Percentiles rank a stretch among this genome's conserved stretches.
Conservation (phyloP, 352 stramenopile species). For the Bremia lactucae region DNA sequence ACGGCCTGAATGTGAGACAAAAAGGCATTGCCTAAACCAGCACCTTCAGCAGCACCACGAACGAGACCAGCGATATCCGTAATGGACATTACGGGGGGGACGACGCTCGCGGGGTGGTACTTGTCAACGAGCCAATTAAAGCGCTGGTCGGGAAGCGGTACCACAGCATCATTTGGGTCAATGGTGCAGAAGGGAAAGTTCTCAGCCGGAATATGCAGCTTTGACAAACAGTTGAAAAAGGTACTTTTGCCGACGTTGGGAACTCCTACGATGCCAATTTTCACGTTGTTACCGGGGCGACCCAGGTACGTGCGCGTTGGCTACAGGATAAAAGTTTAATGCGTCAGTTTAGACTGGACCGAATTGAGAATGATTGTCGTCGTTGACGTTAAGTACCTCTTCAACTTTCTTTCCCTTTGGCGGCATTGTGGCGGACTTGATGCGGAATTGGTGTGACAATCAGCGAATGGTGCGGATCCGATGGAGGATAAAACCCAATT, state of each 20-base stretch:
- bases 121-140: constrained; percentile 98
- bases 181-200: constrained; percentile 98
- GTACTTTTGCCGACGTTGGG: constrained; percentile 99
- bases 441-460: constrained; percentile 9
- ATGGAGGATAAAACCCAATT: not conserved
- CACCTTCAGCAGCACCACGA: constrained; percentile 93
- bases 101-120: constrained; percentile 90
- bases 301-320: constrained; percentile 66
- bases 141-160: constrained; percentile 94
- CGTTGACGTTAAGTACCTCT: constrained; percentile 25
- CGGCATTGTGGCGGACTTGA: constrained; percentile 34
- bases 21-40: constrained; percentile 98
- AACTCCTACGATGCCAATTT: constrained; percentile 98
- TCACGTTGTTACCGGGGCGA: constrained; percentile 89
- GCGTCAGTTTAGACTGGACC: not conserved
- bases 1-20: constrained; percentile 98
- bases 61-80: constrained; percentile 99
- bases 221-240: constrained; percentile 98
- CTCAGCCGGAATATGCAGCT: constrained; percentile 86
- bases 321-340: constrained; percentile 3
- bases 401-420: constrained; percentile 77
- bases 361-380: not conserved
- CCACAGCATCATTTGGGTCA: constrained; percentile 96
- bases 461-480: constrained; percentile 17
- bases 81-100: constrained; percentile 96